phyloP scores from a whole-genome alignment of 2,329 filamentous ascomycete genomes.

The Sarocladiaceae sp. region DNA sequence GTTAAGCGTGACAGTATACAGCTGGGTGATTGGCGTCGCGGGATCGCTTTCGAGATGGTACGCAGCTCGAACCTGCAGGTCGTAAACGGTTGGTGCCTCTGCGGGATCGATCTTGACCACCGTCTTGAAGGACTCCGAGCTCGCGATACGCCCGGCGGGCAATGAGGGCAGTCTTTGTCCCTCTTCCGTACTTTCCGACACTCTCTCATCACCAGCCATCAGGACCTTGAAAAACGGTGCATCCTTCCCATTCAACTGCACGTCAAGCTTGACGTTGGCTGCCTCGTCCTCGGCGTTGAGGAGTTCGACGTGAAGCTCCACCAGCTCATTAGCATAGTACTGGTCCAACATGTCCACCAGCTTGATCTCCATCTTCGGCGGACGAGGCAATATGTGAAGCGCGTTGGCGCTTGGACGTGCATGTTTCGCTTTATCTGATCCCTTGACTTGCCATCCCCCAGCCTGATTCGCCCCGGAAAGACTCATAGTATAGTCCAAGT shows the following conservation, averaged over 20 bases:
- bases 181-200: constrained; percentile 23
- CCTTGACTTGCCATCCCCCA: constrained; percentile 45
- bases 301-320: constrained; percentile 63
- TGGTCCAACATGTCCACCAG: constrained; percentile 57
- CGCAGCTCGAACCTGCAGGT: constrained; percentile 63
- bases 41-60: constrained; percentile 77
- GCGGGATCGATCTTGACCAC: constrained; percentile 45
- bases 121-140: constrained; percentile 34
- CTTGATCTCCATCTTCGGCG: constrained; percentile 80
- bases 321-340: constrained; percentile 79
- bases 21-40: constrained; percentile 74
- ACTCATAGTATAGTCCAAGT: constrained; percentile 58
- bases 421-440: constrained; percentile 37
- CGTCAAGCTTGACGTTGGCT: constrained; percentile 64
- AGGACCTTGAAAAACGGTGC: constrained; percentile 40
- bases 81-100: constrained; percentile 48
- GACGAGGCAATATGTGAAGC: constrained; percentile 76
- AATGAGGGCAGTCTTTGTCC: constrained; percentile 16
- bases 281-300: constrained; percentile 79
- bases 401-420: constrained; percentile 43
- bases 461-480: constrained; percentile 36
- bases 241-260: constrained; percentile 56
- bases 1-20: constrained; percentile 59
- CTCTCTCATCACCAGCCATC: constrained; percentile 26
- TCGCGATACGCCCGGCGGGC: constrained; percentile 40